These are phyloP conservation scores for Ganoderma boninense DNA, from an alignment of 1,284 basidiomycete genomes.

Conservation along the genomic window DNA sequence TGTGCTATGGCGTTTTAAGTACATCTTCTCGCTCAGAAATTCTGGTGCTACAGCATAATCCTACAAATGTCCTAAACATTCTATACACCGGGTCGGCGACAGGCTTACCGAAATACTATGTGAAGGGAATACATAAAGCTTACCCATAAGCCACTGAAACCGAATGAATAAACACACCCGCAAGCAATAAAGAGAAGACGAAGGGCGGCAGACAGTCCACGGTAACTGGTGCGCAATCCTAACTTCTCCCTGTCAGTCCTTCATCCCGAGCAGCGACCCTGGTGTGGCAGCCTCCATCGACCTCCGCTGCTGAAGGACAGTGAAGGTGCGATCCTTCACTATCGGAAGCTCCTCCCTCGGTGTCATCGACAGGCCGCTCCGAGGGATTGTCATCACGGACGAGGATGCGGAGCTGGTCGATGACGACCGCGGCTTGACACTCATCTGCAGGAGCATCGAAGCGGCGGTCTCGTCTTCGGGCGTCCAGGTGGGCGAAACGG, in stretches of 20 bases:
- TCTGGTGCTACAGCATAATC: constrained; percentile 6
- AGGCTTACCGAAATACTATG: too few species aligned
- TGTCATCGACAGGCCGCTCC: constrained; percentile 15
- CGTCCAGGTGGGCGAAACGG: constrained; percentile 54
- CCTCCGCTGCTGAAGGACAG: constrained; percentile 6
- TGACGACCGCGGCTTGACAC: constrained; percentile 45
- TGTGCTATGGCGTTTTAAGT: neutral
- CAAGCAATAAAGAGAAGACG: neutral
- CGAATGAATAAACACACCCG: neutral
- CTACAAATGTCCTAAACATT: constrained; percentile 4
- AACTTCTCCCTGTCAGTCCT: constrained; percentile 18
- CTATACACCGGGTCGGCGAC: too few species aligned
- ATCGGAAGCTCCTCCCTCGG: constrained; percentile 18
- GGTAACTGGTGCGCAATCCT: neutral
- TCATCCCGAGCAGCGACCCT: constrained; percentile 30
- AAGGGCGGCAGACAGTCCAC: too few species aligned
- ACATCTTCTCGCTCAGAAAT: neutral
- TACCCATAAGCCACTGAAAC: constrained; percentile 9
- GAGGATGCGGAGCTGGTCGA: constrained; percentile 27
- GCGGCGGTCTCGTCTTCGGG: constrained; percentile 77
- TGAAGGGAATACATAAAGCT: constrained; percentile 16
- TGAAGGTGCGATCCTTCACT: constrained; percentile 8
- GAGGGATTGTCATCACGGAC: neutral
- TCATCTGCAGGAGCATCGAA: constrained; percentile 70
- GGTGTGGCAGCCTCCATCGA: constrained; percentile 27